Base-by-base conservation (phyloP, 805 yeast genomes). In the Wickerhamiella sergipiensis region DNA sequence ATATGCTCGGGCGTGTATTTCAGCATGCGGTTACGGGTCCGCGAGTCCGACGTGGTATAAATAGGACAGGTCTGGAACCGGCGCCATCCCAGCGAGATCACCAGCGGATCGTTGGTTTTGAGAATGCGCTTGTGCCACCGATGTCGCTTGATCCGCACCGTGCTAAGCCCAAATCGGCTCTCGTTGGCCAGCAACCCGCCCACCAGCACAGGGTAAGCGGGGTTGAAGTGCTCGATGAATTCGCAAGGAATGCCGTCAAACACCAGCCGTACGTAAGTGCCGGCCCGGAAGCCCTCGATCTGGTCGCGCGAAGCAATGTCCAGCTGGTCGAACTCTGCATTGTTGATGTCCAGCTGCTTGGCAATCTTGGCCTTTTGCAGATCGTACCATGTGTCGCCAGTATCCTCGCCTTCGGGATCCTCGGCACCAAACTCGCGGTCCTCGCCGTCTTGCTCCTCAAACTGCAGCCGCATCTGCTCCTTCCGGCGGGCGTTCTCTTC, bases 1-100 rank as follows among this genome's bases (percentile, higher is more conserved):
- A 96, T 86, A 67, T 92, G 99, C 64, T 92, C 99, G 7, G 98
- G 98, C 0, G 98, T 92, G 66, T 92, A 92, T 65, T 92, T 92
- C 69, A 92, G 76, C 96, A 92, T 86, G 71, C 98, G 83, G 62
- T 89, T 90, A 73, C 99, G 79, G 13, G 99, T 92, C 70, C 99
- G 77, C 6, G 98, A 92, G 67, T 92, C 99, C 6, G 95, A 80
- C 0, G 98, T 92, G 3, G 98, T 89, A 66, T 89, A 92, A 23
- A 92, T 76, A 8, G 99, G 99, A 50, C 90, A 70, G 0, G 98
- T 89, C 68, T 92, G 99, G 71, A 92, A 94, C 67, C 99, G 76
- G 71, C 99, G 80, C 99, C 98, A 92, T 39, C 99, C 99, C 43
- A 92, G 70, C 0, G 97, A 90, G 47, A 92, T 66, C 50, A 92